phyloP scores from a whole-genome alignment of 2,329 filamentous ascomycete genomes.

The Ophiostoma pallidulum region DNA sequence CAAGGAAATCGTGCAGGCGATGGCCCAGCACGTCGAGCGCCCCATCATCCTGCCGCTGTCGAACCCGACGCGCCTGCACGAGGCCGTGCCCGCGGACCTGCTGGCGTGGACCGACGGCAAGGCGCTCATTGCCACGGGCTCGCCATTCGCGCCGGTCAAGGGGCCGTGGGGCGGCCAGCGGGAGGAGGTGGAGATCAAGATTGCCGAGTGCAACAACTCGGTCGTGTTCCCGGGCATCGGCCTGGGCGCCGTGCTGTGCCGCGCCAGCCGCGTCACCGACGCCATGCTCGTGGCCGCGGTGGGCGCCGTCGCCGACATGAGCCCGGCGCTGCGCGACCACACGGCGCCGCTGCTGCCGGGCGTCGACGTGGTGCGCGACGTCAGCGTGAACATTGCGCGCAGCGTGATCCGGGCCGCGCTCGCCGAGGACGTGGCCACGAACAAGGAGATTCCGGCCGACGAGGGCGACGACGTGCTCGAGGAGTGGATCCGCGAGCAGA shows the following conservation, averaged over 20 bases:
- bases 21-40: conserved; percentile 61
- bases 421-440: conserved; percentile 57
- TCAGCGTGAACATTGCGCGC: conserved; percentile 68
- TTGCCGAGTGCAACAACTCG: conserved; percentile 82
- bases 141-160: conserved; percentile 67
- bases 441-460: conserved; percentile 51
- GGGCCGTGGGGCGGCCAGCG: conserved; percentile 43
- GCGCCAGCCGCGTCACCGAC: conserved; percentile 58
- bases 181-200: conserved; percentile 33
- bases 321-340: conserved; percentile 57
- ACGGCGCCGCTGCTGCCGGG: conserved; percentile 64
- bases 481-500: conserved; percentile 66
- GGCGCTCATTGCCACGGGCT: conserved; percentile 73
- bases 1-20: conserved; percentile 61
- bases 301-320: conserved; percentile 59
- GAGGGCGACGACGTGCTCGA: conserved; percentile 48
- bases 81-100: conserved; percentile 68
- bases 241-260: conserved; percentile 64
- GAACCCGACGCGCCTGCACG: conserved; percentile 76
- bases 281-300: conserved; percentile 76
- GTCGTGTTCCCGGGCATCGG: conserved; percentile 81
- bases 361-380: conserved; percentile 61
- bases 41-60: conserved; percentile 77
- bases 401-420: conserved; percentile 65
- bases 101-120: conserved; percentile 69